Evolutionary conservation across 2,329 filamentous ascomycete species (phyloP), one percentile per base, ranked within the genome.

Genomic region (Xylaria sp.): DNA sequence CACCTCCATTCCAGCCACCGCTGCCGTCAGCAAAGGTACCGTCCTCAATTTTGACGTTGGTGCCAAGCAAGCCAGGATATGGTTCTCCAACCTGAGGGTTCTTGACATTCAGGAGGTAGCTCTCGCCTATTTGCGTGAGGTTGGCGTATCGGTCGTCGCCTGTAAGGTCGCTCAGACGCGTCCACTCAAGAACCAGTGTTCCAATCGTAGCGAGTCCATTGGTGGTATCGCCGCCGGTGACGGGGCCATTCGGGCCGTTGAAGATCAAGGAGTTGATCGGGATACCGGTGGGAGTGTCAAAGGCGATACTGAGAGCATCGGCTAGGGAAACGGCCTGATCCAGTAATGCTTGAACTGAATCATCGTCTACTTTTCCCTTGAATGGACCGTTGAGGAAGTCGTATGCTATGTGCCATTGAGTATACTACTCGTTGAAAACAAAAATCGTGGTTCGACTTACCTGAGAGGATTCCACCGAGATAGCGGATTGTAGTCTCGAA

Each of bases 401-500:
- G 67, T 90, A 88, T 3, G 80, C 83, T 84, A 48, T 46, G 1
- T 8, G 3, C 2, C 34, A 42, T 39, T 70, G 18, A 68, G 65
- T 37, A 55, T 7, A 5, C 35, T 4, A 10, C n/a, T n/a, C 42
- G 10, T 65, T 49, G 39, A 56, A 48, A 7, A 65, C 35, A 37
- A 19, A 56, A 3, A n/a, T 16, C 37, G 34, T 18, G 50, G 18
- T 7, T 39, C 54, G 4, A 54, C 67, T 63, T 68, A 82, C 87
- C 90, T 2, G 91, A 89, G 7, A 96, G 71, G 67, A 96, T 79
- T 13, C 91, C 92, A 8, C 84, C 92, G 0, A 96, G 76, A 68
- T 96, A 96, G 34, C 92, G 86, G 69, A 96, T 96, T 0, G 90
- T 96, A 0, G 91, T 95, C 75, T 96, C 92, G 68, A 96, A 96